Evolutionary conservation across 2,329 filamentous ascomycete genomes (phyloP).

Genomic region (Fusarium odoratissimum): DNA sequence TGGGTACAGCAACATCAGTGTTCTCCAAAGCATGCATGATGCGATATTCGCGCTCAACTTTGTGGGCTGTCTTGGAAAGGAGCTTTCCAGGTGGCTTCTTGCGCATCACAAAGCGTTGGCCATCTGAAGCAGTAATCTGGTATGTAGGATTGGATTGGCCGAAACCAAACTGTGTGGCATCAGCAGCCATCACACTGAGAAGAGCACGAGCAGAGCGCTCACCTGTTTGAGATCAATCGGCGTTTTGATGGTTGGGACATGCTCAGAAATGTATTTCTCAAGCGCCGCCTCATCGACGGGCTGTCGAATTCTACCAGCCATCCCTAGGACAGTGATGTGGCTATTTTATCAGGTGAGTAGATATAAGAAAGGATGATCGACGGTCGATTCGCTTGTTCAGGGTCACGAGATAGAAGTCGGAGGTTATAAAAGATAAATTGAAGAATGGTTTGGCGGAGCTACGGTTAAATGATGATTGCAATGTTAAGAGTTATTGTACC

Average conservation of each 20-base stretch:
- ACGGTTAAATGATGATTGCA: conserved; percentile 1
- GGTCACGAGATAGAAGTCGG: neutral
- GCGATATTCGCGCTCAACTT: conserved; percentile 94
- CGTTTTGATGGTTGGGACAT: conserved; percentile 85
- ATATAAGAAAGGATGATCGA: neutral
- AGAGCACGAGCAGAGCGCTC: conserved; percentile 37
- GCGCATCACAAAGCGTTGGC: conserved; percentile 84
- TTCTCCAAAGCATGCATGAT: conserved; percentile 84
- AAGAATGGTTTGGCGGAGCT: neutral
- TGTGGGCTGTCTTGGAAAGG: conserved; percentile 92
- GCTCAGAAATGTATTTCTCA: conserved; percentile 78
- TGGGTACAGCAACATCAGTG: conserved; percentile 88
- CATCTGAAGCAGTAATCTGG: conserved; percentile 80
- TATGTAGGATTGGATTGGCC: conserved; percentile 99
- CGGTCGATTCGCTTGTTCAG: neutral
- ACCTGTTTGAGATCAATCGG: conserved; percentile 93
- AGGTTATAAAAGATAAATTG: neutral
- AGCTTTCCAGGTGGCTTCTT: conserved; percentile 98
- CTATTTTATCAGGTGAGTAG: neutral
- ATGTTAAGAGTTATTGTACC: conserved; percentile 8
- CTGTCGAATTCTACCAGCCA: conserved; percentile 92
- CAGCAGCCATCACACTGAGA: conserved; percentile 6
- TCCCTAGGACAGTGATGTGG: conserved; percentile 44
- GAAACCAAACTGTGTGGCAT: conserved; percentile 81
- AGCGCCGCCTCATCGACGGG: conserved; percentile 86